Base-by-base conservation (phyloP, 2,329 filamentous ascomycete species). In the Aspergillus jensenii region DNA sequence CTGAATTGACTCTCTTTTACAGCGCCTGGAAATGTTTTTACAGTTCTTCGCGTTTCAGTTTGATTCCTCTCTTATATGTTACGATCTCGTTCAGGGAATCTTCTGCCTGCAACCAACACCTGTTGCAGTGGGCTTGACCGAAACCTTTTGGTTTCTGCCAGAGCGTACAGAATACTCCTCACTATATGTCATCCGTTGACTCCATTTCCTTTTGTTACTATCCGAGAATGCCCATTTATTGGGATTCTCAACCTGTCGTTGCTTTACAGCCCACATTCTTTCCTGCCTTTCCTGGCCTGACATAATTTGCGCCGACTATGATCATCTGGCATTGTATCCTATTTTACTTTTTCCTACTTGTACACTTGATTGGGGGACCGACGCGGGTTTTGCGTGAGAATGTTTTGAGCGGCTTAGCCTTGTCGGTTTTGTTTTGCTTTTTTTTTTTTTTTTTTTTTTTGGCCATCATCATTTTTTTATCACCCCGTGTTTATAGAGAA, bases 1-100 rank as follows among this genome's bases (percentile, higher is more conserved):
- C 51, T 48, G 60, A 58, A 60, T 60, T 55, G 59, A 55, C 60
- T 47, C 51, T 60, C 59, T 35, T 55, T 60, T 65, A 39, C 55
- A 51, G 47, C 48, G 52, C 51, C 41, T 51, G 17, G 50, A 46
- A 48, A 46, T 52, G 59, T 61, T 17, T 51, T 53, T 50, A 41
- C 49, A 21, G 12, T 48, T 37, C 25, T 31, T 48, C 47, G 17
- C 43, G 1, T 52, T 31, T 15, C 49, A 27, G 9, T n/a, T 39
- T n/a, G n/a, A 17, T 27, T 19, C 21, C 27, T 31, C 27, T 31
- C 23, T 40, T 15, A 37, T n/a, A 27, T 35, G 12, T 35, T 54
- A 12, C 27, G 21, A 40, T 35, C 21, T 31, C 39, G 41, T 21
- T 11, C 2, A 46, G 19, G n/a, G 3, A 33, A n/a, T 23, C 31